Evolutionary conservation across 2,329 filamentous ascomycete genomes (phyloP), one percentile per base, ranked within the genome.

Genomic region (Neoarthrinium moseri): DNA sequence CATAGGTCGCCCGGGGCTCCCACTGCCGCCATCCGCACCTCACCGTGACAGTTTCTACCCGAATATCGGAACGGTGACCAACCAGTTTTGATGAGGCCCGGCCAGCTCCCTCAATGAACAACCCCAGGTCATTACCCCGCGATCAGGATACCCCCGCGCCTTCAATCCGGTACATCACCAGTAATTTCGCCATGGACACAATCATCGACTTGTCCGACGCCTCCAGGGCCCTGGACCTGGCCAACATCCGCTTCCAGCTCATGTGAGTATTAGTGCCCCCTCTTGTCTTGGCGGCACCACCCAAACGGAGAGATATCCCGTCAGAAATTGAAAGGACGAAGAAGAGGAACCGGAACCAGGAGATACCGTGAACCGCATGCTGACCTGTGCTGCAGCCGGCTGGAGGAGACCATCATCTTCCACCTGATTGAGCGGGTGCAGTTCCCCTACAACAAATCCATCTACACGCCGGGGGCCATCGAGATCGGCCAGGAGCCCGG

Each of bases 351-450:
- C 29, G 48, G 45, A 41, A 11, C 24, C 11, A 38, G 13, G 6
- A 12, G 20, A 21, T 12, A 13, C 21, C 20, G 33, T 34, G 17
- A 10, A 4, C 21, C 7, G 18, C 8, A 35, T 35, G 18, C 33
- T 35, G 17, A 35, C 22, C 23, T 27, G 26, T 41, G 17, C 29
- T 38, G 40, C 61, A 99, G 94, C 62, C 94, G 94, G 17, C 80
- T 97, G 15, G 94, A 99, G 73, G 94, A 99, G 64, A 97, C 92
- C 51, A 97, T 99, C 63, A 95, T 89, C 55, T 96, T 95, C 70
- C 88, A 96, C 69, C 77, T 99, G 30, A 97, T 97, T 62, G 94
- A 99, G 72, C 86, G 94, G 32, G 92, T 92, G n/a, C 94, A 99
- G 67, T 99, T 97, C 68, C 90, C 92, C 4, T 79, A 95, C 54